Evolutionary conservation across 257 asterid species (phyloP), one percentile per base, ranked within the genome.

Genomic region (Rhazya stricta): DNA sequence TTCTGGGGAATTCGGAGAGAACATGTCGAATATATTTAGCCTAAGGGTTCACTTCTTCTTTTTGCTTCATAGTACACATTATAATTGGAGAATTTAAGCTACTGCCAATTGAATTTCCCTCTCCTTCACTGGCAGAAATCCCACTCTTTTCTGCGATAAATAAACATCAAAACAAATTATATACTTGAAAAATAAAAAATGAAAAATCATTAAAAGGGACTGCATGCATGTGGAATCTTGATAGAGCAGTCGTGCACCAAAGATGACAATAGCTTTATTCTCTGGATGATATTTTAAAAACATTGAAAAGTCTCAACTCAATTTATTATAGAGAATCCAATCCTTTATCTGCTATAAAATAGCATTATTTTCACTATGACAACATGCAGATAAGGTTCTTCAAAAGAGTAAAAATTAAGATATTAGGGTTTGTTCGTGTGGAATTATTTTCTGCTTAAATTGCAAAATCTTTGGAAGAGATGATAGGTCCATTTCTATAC

Each of bases 61-160:
- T 23, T 8, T 23, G 4, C 45, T 62, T 9, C 25, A 0, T n/a
- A 23, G 12, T 2, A 25, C 32, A 56, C 62, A 57, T 56, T 9
- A 27, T 3, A 58, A 25, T 9, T 25, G 37, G 37, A 58, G 18
- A 27, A 12, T 21, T 66, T 66, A 66, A 43, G 89, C 86, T 67
- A 85, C 84, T 1, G 90, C 92, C 45, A 83, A 79, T 27, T 89
- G 96, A 69, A 89, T 90, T 78, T 94, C 97, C 51, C 91, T 89
- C 82, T 89, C 96, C 12, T 42, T 80, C 19, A 91, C 69, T 0
- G 97, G 94, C 87, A 85, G 37, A 81, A 94, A 94, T 61, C 97
- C 97, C 61, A 94, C 97, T 71, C 91, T 88, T 72, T 82, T 94
- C 98, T 94, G 96, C 89, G 89, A 76, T 53, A 46, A 5, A 75